These are phyloP conservation scores for Eucalyptus marginata DNA, from an alignment of 345 rosid genomes.

Conservation along the genomic window DNA sequence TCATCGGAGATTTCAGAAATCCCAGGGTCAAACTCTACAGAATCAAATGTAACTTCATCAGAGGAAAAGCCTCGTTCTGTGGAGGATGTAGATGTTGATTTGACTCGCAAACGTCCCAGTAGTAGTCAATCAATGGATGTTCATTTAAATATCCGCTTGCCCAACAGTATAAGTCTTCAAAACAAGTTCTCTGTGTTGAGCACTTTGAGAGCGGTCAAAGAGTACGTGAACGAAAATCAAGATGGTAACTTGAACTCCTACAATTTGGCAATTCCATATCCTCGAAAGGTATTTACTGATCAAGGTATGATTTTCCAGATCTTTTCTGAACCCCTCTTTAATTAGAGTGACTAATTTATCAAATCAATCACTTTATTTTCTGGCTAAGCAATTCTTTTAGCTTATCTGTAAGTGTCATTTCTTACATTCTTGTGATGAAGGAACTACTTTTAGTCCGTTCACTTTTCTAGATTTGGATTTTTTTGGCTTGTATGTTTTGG, in stretches of 20 bases:
- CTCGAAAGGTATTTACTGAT: slow-evolving; percentile 67
- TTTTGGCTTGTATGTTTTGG: neutral
- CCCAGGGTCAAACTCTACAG: neutral
- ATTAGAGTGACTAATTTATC: neutral
- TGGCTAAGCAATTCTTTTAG: neutral
- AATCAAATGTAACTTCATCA: slow-evolving; percentile 1
- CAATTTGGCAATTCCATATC: slow-evolving; percentile 84
- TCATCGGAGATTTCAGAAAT: slow-evolving; percentile 1
- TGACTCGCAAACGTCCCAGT: neutral
- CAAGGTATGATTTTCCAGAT: slow-evolving; percentile 33
- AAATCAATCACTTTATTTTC: neutral
- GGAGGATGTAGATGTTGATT: slow-evolving; percentile 1
- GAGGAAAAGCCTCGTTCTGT: slow-evolving; percentile 3
- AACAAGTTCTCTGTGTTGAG: slow-evolving; percentile 56
- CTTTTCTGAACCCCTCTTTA: neutral
- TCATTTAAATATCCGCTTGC: slow-evolving; percentile 66
- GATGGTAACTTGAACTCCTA: slow-evolving; percentile 29
- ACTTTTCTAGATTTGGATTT: neutral
- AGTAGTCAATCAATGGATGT: slow-evolving; percentile 33
- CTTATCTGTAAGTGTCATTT: neutral
- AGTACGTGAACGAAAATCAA: slow-evolving; percentile 57
- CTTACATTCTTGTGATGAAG: neutral
- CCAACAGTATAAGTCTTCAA: slow-evolving; percentile 49
- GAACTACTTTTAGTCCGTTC: neutral
- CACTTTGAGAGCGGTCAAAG: slow-evolving; percentile 53